A percentile compares a stretch with the other conserved stretches of the same genome.
Evolutionary conservation across 1,139 yeast genomes (phyloP).

Genomic region (Blastobotrys malaysiensis): DNA sequence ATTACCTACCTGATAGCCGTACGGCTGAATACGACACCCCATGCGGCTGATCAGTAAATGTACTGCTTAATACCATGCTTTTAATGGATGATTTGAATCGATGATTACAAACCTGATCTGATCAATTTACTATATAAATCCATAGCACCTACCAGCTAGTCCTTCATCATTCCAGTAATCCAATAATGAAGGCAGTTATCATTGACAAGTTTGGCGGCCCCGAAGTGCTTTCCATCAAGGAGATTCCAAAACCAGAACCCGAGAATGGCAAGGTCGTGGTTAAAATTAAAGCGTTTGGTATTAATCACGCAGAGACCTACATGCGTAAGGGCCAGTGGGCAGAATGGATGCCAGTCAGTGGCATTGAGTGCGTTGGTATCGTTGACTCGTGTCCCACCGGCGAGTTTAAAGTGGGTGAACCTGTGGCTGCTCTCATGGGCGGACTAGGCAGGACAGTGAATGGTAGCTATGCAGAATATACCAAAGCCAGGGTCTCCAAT

Average conservation of each 20-base stretch:
- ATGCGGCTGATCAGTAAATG: neutral
- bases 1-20: neutral
- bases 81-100: no score
- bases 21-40: neutral
- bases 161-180: neutral
- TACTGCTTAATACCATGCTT: no score
- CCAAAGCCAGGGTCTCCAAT: neutral
- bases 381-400: conserved; percentile 11
- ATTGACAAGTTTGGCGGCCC: conserved; percentile 9
- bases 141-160: no score
- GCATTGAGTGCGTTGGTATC: conserved; percentile 12
- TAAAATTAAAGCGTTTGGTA: conserved; percentile 9
- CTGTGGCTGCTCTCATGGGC: conserved; percentile 11
- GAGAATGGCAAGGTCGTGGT: conserved; percentile 6
- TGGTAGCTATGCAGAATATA: conserved; percentile 5
- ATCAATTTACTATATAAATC: no score
- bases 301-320: conserved; percentile 13
- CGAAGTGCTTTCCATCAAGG: conserved; percentile 8
- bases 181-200: conserved; percentile 7
- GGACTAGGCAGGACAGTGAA: conserved; percentile 9
- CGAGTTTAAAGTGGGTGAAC: conserved; percentile 8
- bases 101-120: no score
- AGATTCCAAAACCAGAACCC: conserved; percentile 10
- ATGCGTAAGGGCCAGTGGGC: conserved; percentile 12
- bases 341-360: conserved; percentile 7